Conservation (phyloP, 192 early-diverging fungal genomes). For the Entophlyctis luteolus region DNA sequence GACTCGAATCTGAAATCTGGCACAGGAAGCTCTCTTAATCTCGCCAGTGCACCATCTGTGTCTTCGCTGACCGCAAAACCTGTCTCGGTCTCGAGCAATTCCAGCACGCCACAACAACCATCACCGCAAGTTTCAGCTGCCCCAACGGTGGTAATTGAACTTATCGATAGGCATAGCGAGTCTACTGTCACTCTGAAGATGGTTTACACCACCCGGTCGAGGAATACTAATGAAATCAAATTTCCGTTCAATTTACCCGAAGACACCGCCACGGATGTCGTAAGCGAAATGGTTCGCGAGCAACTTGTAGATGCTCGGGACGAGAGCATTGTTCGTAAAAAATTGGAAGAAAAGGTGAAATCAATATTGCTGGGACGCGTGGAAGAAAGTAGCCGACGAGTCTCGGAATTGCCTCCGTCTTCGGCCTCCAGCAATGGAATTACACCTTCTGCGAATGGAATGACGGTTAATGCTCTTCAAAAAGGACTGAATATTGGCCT, state of each 20-base stretch:
- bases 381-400: not conserved
- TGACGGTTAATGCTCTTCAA: no score
- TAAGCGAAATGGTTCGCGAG: conserved; percentile 50
- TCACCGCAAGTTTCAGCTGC: not conserved
- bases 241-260: conserved; percentile 63
- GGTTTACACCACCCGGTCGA: conserved; percentile 31
- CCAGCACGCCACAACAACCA: not conserved
- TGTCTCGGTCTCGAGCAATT: not conserved
- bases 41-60: not conserved
- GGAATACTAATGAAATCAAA: conserved; percentile 53
- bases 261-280: conserved; percentile 72
- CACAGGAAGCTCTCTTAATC: no score
- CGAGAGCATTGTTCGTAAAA: conserved; percentile 32
- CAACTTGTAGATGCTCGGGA: conserved; percentile 36
- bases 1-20: no score
- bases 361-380: conserved; percentile 9
- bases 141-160: conserved; percentile 30
- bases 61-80: not conserved
- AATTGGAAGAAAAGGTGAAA: conserved; percentile 34
- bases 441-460: no score
- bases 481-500: no score
- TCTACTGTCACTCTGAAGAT: conserved; percentile 36
- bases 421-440: no score
- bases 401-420: not conserved
- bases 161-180: conserved; percentile 24